Base-by-base conservation (phyloP, 2,329 filamentous ascomycete species). In the Apiospora koreana region DNA sequence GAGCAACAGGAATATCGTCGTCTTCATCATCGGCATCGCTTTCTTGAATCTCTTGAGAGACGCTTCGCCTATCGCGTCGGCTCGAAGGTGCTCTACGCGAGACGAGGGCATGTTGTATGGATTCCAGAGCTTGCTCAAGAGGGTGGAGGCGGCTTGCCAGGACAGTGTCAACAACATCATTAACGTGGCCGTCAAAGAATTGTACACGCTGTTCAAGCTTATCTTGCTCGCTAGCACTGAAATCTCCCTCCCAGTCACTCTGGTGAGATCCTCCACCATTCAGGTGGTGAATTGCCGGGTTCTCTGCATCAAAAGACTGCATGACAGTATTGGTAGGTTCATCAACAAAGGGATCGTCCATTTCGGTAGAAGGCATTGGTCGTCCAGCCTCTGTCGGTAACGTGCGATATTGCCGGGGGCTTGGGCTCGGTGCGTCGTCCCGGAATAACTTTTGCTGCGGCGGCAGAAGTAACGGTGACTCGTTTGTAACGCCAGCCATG, bases 1-100 rank as follows among this genome's bases (percentile, higher is more conserved):
- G 86, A 72, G 86, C 82, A 71, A 83, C 72, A 69, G 89, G 87
- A 69, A 82, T 72, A 70, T 91, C 93, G 28, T 97, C 94, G 74
- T 97, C 95, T 78, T 97, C 94, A 72, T 97, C 95, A 79, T 98
- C 95, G 14, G 96, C 95, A 81, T 98, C 96, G 78, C 95, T 98
- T 71, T 97, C 91, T 65, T 89, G 86, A 3, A 87, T 77, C 41
- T 94, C 92, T n/a, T 86, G 89, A 65, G 93, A 95, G 50, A 89
- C 81, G 79, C 91, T 94, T 74, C 90, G 89, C 74, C 88, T 85
- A 35, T 88, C 86, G 50, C 87, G 87, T 41, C 88, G 85, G 69
- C 85, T 88, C 14, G 89, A 88, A 35, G 85, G 83, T 18, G 86
- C 84, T 69, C 85, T 85, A 41, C 85, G 84, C 38, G 88, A 86